Conservation (phyloP, 2,329 filamentous ascomycete genomes). For the Fusarium nodosum region DNA sequence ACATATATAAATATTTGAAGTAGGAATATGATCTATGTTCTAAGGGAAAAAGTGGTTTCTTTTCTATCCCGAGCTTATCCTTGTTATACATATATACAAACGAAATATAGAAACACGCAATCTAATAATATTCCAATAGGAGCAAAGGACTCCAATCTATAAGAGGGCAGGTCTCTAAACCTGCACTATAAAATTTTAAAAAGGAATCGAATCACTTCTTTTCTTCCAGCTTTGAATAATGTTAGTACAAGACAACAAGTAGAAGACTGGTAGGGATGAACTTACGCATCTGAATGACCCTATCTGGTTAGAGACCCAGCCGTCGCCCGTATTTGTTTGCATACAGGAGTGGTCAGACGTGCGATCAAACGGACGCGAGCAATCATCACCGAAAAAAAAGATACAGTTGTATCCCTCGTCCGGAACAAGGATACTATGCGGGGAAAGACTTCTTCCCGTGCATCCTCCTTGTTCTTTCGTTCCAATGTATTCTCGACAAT, state of each 20-base stretch:
- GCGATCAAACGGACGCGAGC: not conserved
- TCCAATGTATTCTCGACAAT: not conserved
- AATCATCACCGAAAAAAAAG: not conserved
- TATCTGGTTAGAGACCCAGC: not conserved
- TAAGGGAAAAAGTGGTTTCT: too few relatives aligned
- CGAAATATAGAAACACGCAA: too few relatives aligned
- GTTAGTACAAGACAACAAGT: not conserved
- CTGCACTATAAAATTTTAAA: too few relatives aligned
- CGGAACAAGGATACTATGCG: not conserved
- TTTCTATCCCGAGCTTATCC: too few relatives aligned
- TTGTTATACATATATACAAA: too few relatives aligned
- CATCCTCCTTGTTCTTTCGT: not conserved
- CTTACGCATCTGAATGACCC: slow-evolving; percentile 3
- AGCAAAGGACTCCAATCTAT: too few relatives aligned
- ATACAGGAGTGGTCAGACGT: not conserved
- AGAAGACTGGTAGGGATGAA: not conserved
- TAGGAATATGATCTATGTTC: too few relatives aligned
- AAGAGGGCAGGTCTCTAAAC: too few relatives aligned
- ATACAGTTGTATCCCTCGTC: not conserved
- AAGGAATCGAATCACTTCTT: not conserved
- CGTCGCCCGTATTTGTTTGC: not conserved
- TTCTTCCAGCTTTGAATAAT: not conserved
- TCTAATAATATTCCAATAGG: too few relatives aligned
- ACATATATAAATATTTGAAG: too few relatives aligned
- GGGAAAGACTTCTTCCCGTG: not conserved